Evolutionary conservation across 1,139 yeast genomes (phyloP).

Genomic region (Meyerozyma athensensis): DNA sequence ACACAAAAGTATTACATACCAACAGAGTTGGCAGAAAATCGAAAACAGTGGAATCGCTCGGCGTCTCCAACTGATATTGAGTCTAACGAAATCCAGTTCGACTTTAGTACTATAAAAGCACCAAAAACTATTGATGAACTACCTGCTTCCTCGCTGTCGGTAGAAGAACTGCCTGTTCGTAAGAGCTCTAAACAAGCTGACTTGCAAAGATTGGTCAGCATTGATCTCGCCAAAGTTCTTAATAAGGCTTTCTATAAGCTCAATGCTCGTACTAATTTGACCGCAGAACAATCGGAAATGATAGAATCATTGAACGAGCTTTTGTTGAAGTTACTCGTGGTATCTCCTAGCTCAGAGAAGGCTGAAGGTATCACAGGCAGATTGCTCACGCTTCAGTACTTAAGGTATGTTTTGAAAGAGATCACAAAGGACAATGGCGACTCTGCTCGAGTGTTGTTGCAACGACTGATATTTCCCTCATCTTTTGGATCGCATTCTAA

Average conservation of each 20-base stretch:
- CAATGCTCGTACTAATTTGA: constrained; percentile 28
- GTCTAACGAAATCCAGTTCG: constrained; percentile 24
- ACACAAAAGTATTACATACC: constrained; percentile 37
- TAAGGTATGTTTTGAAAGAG: constrained; percentile 40
- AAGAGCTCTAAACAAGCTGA: constrained; percentile 20
- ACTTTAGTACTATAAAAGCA: constrained; percentile 29
- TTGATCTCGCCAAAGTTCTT: constrained; percentile 30
- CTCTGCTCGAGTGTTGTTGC: constrained; percentile 17
- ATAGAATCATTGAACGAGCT: constrained; percentile 30
- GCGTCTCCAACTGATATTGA: constrained; percentile 13
- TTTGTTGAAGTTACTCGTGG: constrained; percentile 24
- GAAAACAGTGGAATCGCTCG: constrained; percentile 27
- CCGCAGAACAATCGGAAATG: constrained; percentile 33
- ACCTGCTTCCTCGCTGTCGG: neutral
- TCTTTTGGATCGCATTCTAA: constrained; percentile 12
- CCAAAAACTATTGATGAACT: constrained; percentile 15
- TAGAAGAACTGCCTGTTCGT: neutral
- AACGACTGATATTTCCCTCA: constrained; percentile 35
- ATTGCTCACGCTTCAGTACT: constrained; percentile 34
- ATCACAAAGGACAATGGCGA: constrained; percentile 20
- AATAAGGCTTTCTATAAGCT: constrained; percentile 34
- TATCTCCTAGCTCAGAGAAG: constrained; percentile 18
- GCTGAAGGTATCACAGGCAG: constrained; percentile 14
- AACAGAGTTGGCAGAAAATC: constrained; percentile 33
- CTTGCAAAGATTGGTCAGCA: constrained; percentile 19